Evolutionary conservation across 495 filamentous ascomycete genomes (phyloP).

Genomic region (Daldinia caldariorum): DNA sequence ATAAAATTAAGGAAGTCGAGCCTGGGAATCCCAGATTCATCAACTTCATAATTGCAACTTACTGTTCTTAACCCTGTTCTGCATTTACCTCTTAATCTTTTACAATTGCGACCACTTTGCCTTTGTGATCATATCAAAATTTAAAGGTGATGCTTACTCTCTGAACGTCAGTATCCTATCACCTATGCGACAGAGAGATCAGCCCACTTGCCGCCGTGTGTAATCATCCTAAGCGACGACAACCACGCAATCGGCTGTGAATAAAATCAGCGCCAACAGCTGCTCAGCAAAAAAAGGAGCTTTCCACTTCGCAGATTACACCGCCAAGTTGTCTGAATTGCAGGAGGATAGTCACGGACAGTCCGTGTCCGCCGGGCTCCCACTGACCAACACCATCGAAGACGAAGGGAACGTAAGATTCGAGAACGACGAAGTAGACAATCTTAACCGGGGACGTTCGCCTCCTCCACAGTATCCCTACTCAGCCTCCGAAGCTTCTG

Average conservation of each 20-base stretch:
- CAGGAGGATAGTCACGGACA: slow-evolving; percentile 69
- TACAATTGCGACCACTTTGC: slow-evolving; percentile 18
- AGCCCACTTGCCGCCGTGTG: slow-evolving; percentile 7
- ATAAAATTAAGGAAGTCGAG: slow-evolving; percentile 40
- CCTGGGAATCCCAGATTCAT: slow-evolving; percentile 32
- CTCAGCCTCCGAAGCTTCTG: slow-evolving; percentile 68
- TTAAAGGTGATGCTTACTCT: slow-evolving; percentile 9
- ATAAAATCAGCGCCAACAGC: slow-evolving; percentile 20
- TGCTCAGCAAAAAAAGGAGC: slow-evolving; percentile 11
- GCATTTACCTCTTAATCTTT: neutral
- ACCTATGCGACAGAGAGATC: slow-evolving; percentile 36
- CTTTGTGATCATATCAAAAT: slow-evolving; percentile 4
- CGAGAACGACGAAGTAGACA: slow-evolving; percentile 56
- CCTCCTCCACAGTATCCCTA: slow-evolving; percentile 69
- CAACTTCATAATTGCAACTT: slow-evolving; percentile 37
- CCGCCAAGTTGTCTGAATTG: slow-evolving; percentile 77
- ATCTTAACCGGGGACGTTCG: slow-evolving; percentile 52
- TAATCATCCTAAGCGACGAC: slow-evolving; percentile 26
- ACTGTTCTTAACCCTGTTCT: neutral
- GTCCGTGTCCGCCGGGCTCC: slow-evolving; percentile 69
- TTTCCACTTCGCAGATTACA: slow-evolving; percentile 21
- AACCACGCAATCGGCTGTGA: slow-evolving; percentile 17
- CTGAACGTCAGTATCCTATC: slow-evolving; percentile 7
- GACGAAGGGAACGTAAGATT: slow-evolving; percentile 43
- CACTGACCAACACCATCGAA: slow-evolving; percentile 47